phyloP scores from a whole-genome alignment of 1,139 yeast genomes.

The Arxiozyma slooffiae region DNA sequence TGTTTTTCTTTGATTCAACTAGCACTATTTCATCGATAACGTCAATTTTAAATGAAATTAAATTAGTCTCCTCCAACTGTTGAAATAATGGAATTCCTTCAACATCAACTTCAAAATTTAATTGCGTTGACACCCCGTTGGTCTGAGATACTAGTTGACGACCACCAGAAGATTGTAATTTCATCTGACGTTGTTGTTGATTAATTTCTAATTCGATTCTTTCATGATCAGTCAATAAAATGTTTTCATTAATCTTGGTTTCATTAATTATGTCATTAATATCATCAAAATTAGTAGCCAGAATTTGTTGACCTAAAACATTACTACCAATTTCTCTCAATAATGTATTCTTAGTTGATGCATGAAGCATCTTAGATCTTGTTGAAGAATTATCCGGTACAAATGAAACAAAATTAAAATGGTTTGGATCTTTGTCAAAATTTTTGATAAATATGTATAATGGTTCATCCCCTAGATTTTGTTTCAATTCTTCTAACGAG shows the following conservation, averaged over 20 bases:
- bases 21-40: conserved; percentile 32
- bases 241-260: conserved; percentile 7
- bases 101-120: conserved; percentile 28
- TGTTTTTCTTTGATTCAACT: conserved; percentile 18
- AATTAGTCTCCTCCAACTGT: conserved; percentile 20
- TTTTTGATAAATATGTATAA: conserved; percentile 47
- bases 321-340: conserved; percentile 64
- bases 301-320: conserved; percentile 45
- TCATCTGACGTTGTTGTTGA: conserved; percentile 21
- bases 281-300: conserved; percentile 55
- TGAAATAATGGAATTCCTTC: conserved; percentile 14
- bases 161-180: conserved; percentile 12
- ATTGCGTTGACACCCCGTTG: conserved; percentile 23
- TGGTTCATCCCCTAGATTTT: conserved; percentile 38
- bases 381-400: conserved; percentile 84
- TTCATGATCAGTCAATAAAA: conserved; percentile 58
- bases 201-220: conserved; percentile 24
- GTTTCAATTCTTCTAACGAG: conserved; percentile 28
- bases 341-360: conserved; percentile 74
- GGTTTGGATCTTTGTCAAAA: conserved; percentile 26
- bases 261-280: conserved; percentile 30
- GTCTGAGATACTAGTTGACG: conserved; percentile 24
- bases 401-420: conserved; percentile 58
- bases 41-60: conserved; percentile 33
- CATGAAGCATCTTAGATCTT: conserved; percentile 83